Evolutionary conservation across 129 eudicot genomes (phyloP), one percentile per base, ranked within the genome.

Genomic region (Cynara cardunculus): DNA sequence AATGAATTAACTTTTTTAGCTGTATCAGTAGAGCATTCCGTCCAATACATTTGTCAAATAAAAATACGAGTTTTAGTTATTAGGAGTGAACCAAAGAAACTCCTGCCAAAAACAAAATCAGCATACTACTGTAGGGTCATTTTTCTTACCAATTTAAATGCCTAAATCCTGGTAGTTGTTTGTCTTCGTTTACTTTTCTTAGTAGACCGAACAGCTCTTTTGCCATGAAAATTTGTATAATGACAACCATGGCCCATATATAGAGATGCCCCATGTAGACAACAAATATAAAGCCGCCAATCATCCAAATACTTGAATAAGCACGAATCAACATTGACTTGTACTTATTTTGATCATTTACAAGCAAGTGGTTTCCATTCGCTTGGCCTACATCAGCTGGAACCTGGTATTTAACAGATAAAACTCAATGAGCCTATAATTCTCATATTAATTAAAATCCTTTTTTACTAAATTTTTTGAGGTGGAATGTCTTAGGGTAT

Each of bases 201-300:
- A 95, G 88, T 69, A 95, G 78, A 78, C 76, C 90, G 90, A 95
- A 95, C 35, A 95, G 86, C 85, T 95, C 99, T 80, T 80, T 95
- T 10, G 94, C 99, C 99, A 95, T 95, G 71, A 86, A 91, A 49
- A 95, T 90, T 89, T 95, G 99, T 82, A 95, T 86, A 30, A 92
- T 92, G 26, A 95, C 93, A 39, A 95, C 91, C 94, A 89, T 87
- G 75, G 97, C 97, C 97, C 96, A 92, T 25, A 95, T 95, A 88
- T 92, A 92, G 19, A 95, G 94, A 93, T 95, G 99, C 34, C 99
- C 99, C 97, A 95, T 86, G 88, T 95, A 92, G 71, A 95, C 85
- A 73, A 90, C 84, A 44, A 85, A 88, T 71, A 79, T 88, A 81
- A 95, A 95, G 27, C 99, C 99, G 35, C 97, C 99, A 87, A 95